Evolutionary conservation across 805 yeast genomes (phyloP).

Genomic region (Ogataea neopini): DNA sequence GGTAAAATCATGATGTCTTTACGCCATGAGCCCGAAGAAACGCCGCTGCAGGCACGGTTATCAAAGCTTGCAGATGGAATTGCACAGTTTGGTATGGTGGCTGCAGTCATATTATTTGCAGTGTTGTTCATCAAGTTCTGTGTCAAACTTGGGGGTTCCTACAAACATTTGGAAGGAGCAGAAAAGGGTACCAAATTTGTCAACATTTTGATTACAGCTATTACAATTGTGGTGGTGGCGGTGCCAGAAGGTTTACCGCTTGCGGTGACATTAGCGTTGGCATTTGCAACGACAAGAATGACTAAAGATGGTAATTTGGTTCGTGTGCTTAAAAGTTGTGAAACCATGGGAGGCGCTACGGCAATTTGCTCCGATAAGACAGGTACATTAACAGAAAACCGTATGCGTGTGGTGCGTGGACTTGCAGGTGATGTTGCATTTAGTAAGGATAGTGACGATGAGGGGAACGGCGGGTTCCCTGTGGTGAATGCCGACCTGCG

Average conservation of each 20-base stretch:
- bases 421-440: slow-evolving; percentile 59
- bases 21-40: slow-evolving; percentile 71
- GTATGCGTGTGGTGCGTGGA: slow-evolving; percentile 87
- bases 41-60: slow-evolving; percentile 86
- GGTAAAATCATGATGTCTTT: slow-evolving; percentile 89
- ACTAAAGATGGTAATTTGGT: slow-evolving; percentile 94
- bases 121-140: slow-evolving; percentile 78
- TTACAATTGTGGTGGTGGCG: slow-evolving; percentile 93
- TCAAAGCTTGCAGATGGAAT: slow-evolving; percentile 87
- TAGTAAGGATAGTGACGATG: slow-evolving; percentile 38
- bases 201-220: slow-evolving; percentile 85
- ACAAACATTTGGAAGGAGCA: slow-evolving; percentile 51
- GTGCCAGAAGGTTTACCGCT: slow-evolving; percentile 99
- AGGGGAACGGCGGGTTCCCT: slow-evolving; percentile 1
- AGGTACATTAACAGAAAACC: slow-evolving; percentile 93
- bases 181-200: slow-evolving; percentile 83
- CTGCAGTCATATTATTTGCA: slow-evolving; percentile 78
- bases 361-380: slow-evolving; percentile 97
- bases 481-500: slow-evolving; percentile 24
- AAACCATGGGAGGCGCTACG: slow-evolving; percentile 98
- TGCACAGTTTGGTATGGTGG: slow-evolving; percentile 88
- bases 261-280: slow-evolving; percentile 95
- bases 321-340: slow-evolving; percentile 91
- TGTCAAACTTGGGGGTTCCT: slow-evolving; percentile 53
- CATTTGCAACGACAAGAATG: slow-evolving; percentile 98